Evolutionary conservation across 805 yeast genomes (phyloP).

Genomic region (Candida oleophila): DNA sequence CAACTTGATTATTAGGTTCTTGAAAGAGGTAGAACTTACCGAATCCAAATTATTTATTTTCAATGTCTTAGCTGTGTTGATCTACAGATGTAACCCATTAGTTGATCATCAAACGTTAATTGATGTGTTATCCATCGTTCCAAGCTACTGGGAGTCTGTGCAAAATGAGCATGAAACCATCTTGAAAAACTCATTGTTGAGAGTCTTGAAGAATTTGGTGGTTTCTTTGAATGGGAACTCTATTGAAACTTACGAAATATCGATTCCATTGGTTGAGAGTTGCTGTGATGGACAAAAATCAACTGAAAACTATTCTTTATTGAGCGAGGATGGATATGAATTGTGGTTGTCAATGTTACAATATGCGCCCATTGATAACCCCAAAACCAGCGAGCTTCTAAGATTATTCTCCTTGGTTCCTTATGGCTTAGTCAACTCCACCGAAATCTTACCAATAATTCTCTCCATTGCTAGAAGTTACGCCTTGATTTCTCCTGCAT

Average conservation of each 20-base stretch:
- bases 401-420: constrained; percentile 51
- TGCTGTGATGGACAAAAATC: constrained; percentile 49
- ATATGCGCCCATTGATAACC: constrained; percentile 45
- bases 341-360: constrained; percentile 74
- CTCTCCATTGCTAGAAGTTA: constrained; percentile 65
- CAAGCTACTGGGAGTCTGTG: constrained; percentile 68
- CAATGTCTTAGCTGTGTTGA: constrained; percentile 61
- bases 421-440: constrained; percentile 62
- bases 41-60: constrained; percentile 79
- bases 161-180: constrained; percentile 39
- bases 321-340: constrained; percentile 85
- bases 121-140: constrained; percentile 56
- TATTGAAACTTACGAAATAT: constrained; percentile 47
- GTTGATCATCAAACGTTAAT: constrained; percentile 51
- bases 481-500: constrained; percentile 45
- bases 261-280: constrained; percentile 64
- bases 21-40: constrained; percentile 53
- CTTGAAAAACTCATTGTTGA: constrained; percentile 36
- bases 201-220: constrained; percentile 58
- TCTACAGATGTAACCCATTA: constrained; percentile 65
- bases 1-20: constrained; percentile 45
- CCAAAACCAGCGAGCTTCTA: constrained; percentile 38
- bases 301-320: constrained; percentile 44
- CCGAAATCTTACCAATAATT: constrained; percentile 70
- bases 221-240: constrained; percentile 57